Base-by-base conservation (phyloP, 768 basidiomycete genomes). In the Leucosporidium yakuticum region DNA sequence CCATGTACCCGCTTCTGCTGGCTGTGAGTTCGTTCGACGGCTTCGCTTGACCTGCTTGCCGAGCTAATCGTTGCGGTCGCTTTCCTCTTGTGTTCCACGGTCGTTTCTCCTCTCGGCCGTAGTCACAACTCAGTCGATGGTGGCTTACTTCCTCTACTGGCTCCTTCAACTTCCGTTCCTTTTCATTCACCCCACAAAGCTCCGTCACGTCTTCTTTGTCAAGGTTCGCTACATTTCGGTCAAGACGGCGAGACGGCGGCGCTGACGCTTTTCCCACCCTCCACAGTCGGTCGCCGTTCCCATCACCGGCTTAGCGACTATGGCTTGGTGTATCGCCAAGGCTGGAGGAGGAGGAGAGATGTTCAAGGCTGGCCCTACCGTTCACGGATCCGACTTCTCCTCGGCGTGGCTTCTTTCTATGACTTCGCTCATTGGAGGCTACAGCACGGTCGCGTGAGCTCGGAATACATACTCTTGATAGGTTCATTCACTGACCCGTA, bases 141-240 rank as follows among this genome's bases (percentile, higher is more conserved):
- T 87, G 77, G 88, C 86, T 76, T 90, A 88, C 78, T 83, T 89
- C 73, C 75, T 91, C 29, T 90, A 84, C 79, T 91, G 88, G 88
- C 73, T 87, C 64, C 80, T 91, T 47, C 87, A 90, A 75, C 81
- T 90, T 64, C 86, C 89, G 1, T 82, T 89, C 74, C 81, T 90
- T 81, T 48, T 48, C 14, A 19, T 34, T 19, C 51, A 29, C 15
- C 34, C 72, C 0, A 61, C 65, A 21, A 65, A 67, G 50, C 69
- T 74, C 6, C 58, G 61, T 4, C 63, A 61, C 12, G 25, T 74
- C 25, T 74, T 74, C 65, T 48, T 70, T 56, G 25, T 67, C 49
- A 74, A 74, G 53, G 55, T 57, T 15, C 4, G 55, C 39, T 15
- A n/a, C n/a, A n/a, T n/a, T n/a, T n/a, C n/a, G n/a, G n/a, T n/a